Conservation (phyloP, 2,329 filamentous ascomycete species). For the Phaeosphaeria sp. region DNA sequence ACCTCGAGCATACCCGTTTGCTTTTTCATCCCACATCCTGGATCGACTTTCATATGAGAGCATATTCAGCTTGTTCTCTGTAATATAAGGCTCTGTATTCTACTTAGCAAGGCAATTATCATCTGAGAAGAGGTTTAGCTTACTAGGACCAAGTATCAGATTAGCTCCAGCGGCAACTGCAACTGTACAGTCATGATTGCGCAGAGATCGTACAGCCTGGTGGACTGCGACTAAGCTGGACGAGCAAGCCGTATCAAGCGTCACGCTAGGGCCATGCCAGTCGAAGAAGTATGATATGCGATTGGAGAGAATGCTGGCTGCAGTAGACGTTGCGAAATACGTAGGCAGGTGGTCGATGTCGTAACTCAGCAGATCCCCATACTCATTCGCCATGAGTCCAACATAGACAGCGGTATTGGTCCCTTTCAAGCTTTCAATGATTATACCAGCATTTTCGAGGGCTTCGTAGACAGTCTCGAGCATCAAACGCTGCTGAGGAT, state of each 20-base stretch:
- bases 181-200: constrained; percentile 7
- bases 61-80: background rate
- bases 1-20: constrained; percentile 31
- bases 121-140: background rate
- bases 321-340: background rate
- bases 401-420: background rate
- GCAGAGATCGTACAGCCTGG: constrained; percentile 32
- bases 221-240: constrained; percentile 29
- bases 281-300: constrained; percentile 28
- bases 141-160: constrained; percentile 13
- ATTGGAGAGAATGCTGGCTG: constrained; percentile 18
- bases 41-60: constrained; percentile 8
- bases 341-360: constrained; percentile 1
- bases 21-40: constrained; percentile 13
- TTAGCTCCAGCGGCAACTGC: constrained; percentile 20
- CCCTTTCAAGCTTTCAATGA: background rate
- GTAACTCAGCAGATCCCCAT: background rate
- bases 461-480: constrained; percentile 26
- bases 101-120: too few species aligned
- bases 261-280: constrained; percentile 27
- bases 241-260: constrained; percentile 37
- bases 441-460: constrained; percentile 16
- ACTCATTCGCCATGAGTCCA: background rate
- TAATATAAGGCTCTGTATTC: background rate
- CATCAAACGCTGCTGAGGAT: constrained; percentile 24